Evolutionary conservation across 2,329 filamentous ascomycete species (phyloP).

Genomic region (Colletotrichum noveboracense): DNA sequence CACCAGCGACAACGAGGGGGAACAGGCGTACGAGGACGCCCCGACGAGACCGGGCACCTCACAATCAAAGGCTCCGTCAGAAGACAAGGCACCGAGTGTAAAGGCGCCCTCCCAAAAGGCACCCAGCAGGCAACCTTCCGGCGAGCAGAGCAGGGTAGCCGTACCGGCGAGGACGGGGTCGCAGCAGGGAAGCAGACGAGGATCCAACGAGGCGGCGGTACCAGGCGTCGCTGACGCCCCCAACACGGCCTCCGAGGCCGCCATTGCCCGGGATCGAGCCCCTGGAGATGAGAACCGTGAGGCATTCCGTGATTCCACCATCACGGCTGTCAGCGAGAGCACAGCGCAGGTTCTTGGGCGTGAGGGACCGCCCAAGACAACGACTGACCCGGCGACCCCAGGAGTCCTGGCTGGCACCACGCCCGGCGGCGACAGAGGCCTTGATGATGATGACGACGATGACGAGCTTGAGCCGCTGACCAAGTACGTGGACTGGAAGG

Average conservation of each 20-base stretch:
- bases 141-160: not conserved
- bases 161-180: not conserved
- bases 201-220: conserved; percentile 1
- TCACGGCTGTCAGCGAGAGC: conserved; percentile 15
- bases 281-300: conserved; percentile 17
- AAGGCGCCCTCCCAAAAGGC: not conserved
- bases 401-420: conserved; percentile 1
- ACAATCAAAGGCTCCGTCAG: not conserved
- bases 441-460: not conserved
- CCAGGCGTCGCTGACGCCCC: conserved; percentile 13
- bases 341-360: conserved; percentile 12
- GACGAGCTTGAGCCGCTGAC: conserved; percentile 18
- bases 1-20: conserved; percentile 1
- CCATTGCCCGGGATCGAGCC: not conserved
- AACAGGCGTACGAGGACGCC: conserved; percentile 14
- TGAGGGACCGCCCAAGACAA: conserved; percentile 9
- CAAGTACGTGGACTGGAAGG: conserved; percentile 19
- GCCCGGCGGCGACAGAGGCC: not conserved
- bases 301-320: conserved; percentile 14
- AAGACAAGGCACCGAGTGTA: conserved; percentile 5
- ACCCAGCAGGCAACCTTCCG: not conserved
- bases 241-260: not conserved
- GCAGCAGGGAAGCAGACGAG: not conserved
- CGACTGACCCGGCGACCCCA: not conserved
- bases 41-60: conserved; percentile 5